A percentile compares a stretch with the other conserved stretches of the same genome.
Conservation (phyloP, 2,329 filamentous ascomycete species). For the Rhexocercosporidium sp. region DNA sequence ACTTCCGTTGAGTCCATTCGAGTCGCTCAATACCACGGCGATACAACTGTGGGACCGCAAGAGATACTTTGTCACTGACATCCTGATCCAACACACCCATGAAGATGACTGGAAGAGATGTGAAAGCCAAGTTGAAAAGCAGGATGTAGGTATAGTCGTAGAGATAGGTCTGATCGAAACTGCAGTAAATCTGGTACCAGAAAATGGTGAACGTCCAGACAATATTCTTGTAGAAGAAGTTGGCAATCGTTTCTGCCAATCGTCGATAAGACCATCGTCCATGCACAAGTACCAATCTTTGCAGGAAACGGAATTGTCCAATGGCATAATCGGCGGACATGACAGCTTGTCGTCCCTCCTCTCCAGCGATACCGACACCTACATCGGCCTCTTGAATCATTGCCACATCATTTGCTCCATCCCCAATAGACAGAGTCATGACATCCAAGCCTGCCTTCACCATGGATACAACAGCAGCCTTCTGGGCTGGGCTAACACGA, state of each 20-base stretch:
- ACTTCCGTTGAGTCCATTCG: constrained; percentile 96
- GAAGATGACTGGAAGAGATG: constrained; percentile 89
- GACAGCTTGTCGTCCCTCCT: constrained; percentile 88
- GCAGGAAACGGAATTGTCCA: constrained; percentile 89
- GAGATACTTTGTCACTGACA: constrained; percentile 89
- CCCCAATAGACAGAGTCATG: constrained; percentile 92
- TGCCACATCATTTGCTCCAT: constrained; percentile 94
- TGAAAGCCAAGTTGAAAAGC: constrained; percentile 96
- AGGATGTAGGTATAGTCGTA: constrained; percentile 99
- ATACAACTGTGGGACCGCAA: constrained; percentile 95
- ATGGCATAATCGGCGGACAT: constrained; percentile 98
- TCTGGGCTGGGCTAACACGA: constrained; percentile 94
- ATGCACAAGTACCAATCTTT: constrained; percentile 85
- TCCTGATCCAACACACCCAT: constrained; percentile 98
- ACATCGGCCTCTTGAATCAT: constrained; percentile 98
- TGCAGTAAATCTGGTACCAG: constrained; percentile 96
- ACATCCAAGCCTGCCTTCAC: constrained; percentile 95
- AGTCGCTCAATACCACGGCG: constrained; percentile 92
- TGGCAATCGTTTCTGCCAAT: constrained; percentile 90
- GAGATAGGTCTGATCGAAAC: constrained; percentile 95
- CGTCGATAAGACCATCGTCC: constrained; percentile 96
- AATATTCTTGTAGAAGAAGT: constrained; percentile 99
- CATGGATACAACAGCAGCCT: constrained; percentile 94
- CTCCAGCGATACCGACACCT: constrained; percentile 93
- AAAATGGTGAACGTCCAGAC: constrained; percentile 97